phyloP scores from a whole-genome alignment of 2,329 filamentous ascomycete genomes.

The Hypoxylon sp. region DNA sequence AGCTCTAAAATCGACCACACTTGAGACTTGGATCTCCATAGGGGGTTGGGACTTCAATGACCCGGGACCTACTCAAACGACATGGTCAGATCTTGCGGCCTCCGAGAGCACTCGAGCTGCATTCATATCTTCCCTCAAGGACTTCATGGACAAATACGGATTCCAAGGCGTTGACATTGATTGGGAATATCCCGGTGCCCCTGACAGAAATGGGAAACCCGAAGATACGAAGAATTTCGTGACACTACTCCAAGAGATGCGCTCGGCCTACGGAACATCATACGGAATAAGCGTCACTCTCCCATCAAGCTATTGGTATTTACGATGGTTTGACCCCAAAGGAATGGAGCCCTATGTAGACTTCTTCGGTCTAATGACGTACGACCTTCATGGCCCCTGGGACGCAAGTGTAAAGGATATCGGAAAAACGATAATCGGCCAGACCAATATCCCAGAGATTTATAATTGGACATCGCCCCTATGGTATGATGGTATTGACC shows the following conservation, averaged over 20 bases:
- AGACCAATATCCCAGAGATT: slow-evolving; percentile 63
- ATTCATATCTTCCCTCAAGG: slow-evolving; percentile 57
- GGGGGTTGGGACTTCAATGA: slow-evolving; percentile 62
- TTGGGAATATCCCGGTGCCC: slow-evolving; percentile 62
- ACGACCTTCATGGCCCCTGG: slow-evolving; percentile 62
- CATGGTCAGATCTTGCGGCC: slow-evolving; percentile 51
- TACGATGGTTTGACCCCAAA: slow-evolving; percentile 56
- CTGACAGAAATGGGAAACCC: slow-evolving; percentile 55
- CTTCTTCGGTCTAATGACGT: slow-evolving; percentile 59
- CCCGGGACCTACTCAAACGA: slow-evolving; percentile 48
- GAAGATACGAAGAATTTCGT: slow-evolving; percentile 59
- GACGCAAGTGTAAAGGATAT: slow-evolving; percentile 55
- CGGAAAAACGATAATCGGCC: slow-evolving; percentile 55
- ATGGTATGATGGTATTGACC: slow-evolving; percentile 60
- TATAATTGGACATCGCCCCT: slow-evolving; percentile 55
- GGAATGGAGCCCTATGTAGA: slow-evolving; percentile 59
- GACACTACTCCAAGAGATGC: slow-evolving; percentile 56
- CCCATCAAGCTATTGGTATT: slow-evolving; percentile 58
- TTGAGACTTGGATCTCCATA: slow-evolving; percentile 59
- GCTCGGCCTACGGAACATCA: slow-evolving; percentile 53
- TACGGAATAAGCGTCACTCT: slow-evolving; percentile 61
- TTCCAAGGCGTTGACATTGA: slow-evolving; percentile 63
- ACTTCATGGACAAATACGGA: slow-evolving; percentile 56
- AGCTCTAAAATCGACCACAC: slow-evolving; percentile 50
- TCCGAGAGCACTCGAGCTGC: slow-evolving; percentile 48